Evolutionary conservation across 2,329 filamentous ascomycete genomes (phyloP).

Genomic region (Aspergillus floridensis): DNA sequence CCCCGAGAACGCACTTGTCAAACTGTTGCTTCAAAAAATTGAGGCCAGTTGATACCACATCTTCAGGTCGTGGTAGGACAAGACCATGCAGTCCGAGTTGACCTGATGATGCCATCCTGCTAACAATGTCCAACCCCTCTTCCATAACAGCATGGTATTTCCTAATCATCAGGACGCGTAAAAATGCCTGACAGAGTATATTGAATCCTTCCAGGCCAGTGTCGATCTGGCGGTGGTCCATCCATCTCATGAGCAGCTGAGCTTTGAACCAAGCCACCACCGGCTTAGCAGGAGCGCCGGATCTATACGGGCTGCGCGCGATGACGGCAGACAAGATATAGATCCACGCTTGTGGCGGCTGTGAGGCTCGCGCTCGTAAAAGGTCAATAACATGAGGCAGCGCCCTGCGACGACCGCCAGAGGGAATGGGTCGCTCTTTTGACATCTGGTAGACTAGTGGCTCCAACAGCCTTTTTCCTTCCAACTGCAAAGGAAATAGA

Average conservation of each 20-base stretch:
- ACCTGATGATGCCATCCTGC: constrained; percentile 16
- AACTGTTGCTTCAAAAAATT: constrained; percentile 36
- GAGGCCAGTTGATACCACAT: constrained; percentile 32
- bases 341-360: constrained; percentile 36
- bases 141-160: constrained; percentile 26
- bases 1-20: constrained; percentile 34
- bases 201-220: constrained; percentile 34
- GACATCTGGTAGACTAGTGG: too few species aligned
- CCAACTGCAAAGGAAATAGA: constrained; percentile 30
- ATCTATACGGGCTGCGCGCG: constrained; percentile 21
- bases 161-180: constrained; percentile 35
- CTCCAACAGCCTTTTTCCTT: neutral
- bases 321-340: constrained; percentile 35
- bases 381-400: constrained; percentile 40
- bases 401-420: constrained; percentile 20
- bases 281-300: constrained; percentile 27
- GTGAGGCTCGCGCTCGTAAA: constrained; percentile 28
- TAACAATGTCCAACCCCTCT: constrained; percentile 26
- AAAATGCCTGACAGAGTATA: constrained; percentile 36
- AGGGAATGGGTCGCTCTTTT: too few species aligned
- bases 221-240: constrained; percentile 32
- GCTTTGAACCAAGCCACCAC: constrained; percentile 41
- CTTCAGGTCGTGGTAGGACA: constrained; percentile 21
- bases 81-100: constrained; percentile 5
- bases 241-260: constrained; percentile 32